Percentiles rank a stretch among this genome's conserved stretches.
phyloP scores from a whole-genome alignment of 768 basidiomycete species.

The Hemileccinum impolitum region DNA sequence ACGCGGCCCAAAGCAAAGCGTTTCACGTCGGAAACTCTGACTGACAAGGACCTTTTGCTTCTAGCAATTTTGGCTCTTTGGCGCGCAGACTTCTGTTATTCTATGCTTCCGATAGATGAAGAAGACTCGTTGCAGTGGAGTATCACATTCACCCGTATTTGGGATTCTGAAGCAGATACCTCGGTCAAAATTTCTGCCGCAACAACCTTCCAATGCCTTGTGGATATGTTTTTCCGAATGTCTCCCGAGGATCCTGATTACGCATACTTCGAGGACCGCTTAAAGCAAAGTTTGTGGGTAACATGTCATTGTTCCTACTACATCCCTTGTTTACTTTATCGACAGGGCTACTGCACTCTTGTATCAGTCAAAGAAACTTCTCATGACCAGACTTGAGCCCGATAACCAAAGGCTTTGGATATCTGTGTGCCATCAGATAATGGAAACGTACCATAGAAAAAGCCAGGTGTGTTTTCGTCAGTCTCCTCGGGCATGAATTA shows the following conservation, averaged over 20 bases:
- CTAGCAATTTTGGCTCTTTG: slow-evolving; percentile 69
- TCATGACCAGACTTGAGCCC: slow-evolving; percentile 55
- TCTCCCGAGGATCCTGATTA: slow-evolving; percentile 38
- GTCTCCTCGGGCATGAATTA: not conserved
- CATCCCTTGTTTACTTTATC: not conserved
- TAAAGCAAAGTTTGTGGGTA: slow-evolving; percentile 47
- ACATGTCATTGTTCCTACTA: slow-evolving; percentile 11
- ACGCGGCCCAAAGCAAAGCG: slow-evolving; percentile 61
- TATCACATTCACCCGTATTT: slow-evolving; percentile 46
- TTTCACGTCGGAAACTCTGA: slow-evolving; percentile 53
- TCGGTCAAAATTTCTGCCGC: slow-evolving; percentile 63
- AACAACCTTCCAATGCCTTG: slow-evolving; percentile 44
- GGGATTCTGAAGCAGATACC: slow-evolving; percentile 60
- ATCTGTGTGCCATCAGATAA: slow-evolving; percentile 53
- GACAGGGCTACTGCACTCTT: slow-evolving; percentile 30
- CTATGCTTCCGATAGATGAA: slow-evolving; percentile 42
- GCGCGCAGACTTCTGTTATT: slow-evolving; percentile 56
- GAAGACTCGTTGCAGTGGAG: slow-evolving; percentile 47
- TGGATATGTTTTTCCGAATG: slow-evolving; percentile 43
- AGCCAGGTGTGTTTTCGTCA: slow-evolving; percentile 38
- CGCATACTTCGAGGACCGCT: slow-evolving; percentile 38
- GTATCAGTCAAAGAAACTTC: slow-evolving; percentile 53
- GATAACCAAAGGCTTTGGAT: slow-evolving; percentile 70
- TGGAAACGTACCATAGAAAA: slow-evolving; percentile 53
- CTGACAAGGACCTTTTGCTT: slow-evolving; percentile 67